These are phyloP conservation scores for Aureobasidium lini DNA, from an alignment of 2,329 filamentous ascomycete species.

Conservation along the genomic window DNA sequence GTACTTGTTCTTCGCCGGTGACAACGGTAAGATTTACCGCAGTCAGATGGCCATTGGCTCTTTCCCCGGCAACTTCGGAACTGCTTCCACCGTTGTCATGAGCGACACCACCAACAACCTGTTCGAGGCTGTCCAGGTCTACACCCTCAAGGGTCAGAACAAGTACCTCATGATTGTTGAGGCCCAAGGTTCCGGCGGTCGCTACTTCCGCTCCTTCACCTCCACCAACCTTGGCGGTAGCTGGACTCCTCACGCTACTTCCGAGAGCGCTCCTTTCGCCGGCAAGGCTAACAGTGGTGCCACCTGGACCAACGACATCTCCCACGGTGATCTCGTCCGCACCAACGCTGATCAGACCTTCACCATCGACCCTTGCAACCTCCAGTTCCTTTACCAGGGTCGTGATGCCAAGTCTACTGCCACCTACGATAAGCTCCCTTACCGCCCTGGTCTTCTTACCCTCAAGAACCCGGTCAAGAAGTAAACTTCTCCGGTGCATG, in stretches of 20 bases:
- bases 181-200: conserved; percentile 48
- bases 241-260: conserved; percentile 53
- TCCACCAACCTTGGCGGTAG: conserved; percentile 47
- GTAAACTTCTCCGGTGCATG: background rate
- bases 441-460: conserved; percentile 50
- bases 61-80: conserved; percentile 56
- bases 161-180: conserved; percentile 64
- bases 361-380: conserved; percentile 55
- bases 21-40: conserved; percentile 61
- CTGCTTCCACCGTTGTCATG: conserved; percentile 43
- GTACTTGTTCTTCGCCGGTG: conserved; percentile 61
- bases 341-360: conserved; percentile 54
- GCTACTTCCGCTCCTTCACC: conserved; percentile 62
- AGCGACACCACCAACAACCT: conserved; percentile 50
- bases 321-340: conserved; percentile 56
- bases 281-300: conserved; percentile 59
- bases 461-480: conserved; percentile 22
- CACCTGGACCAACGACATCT: conserved; percentile 60
- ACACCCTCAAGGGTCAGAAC: conserved; percentile 48
- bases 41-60: conserved; percentile 54
- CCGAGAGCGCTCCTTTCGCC: conserved; percentile 55
- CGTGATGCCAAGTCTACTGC: conserved; percentile 32
- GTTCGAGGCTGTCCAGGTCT: conserved; percentile 62
- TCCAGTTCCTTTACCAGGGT: conserved; percentile 60
- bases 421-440: conserved; percentile 47